These are phyloP conservation scores for Podaxis rugospora DNA, from an alignment of 768 basidiomycete genomes.

Conservation along the genomic window DNA sequence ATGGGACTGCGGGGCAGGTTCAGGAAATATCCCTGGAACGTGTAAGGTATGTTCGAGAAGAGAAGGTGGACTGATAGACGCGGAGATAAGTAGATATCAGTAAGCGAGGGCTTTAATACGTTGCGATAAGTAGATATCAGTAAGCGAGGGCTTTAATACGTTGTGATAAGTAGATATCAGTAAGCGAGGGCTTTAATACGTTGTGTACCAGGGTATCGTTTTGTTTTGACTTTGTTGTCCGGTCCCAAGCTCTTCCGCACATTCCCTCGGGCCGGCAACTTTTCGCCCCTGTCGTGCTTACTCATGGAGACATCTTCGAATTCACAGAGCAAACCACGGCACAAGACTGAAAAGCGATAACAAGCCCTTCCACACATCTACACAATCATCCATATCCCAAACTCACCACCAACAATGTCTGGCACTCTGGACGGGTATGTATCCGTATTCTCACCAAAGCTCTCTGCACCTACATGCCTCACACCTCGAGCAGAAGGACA, in stretches of 20 bases:
- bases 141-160: too few relatives aligned
- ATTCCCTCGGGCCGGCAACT: not conserved
- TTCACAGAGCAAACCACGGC: not conserved
- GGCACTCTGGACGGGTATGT: not conserved
- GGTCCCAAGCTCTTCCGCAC: too few relatives aligned
- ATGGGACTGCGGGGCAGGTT: not conserved
- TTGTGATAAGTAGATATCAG: too few relatives aligned
- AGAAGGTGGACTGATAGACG: not conserved
- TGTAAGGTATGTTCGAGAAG: not conserved
- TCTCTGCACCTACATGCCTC: not conserved
- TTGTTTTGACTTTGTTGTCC: not conserved
- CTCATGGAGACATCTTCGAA: not conserved
- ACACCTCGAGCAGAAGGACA: constrained; percentile 15
- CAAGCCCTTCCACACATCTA: not conserved
- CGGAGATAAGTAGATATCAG: not conserved
- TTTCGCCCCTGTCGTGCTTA: not conserved
- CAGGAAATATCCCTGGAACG: not conserved
- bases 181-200: too few relatives aligned
- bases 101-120: not conserved
- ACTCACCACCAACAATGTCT: not conserved
- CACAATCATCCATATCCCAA: not conserved
- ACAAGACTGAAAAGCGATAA: not conserved
- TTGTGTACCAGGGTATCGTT: not conserved
- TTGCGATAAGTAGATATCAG: too few relatives aligned
- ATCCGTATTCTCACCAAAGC: not conserved